Evolutionary conservation across 2,329 filamentous ascomycete species (phyloP), one percentile per base, ranked within the genome.

Genomic region (Exophiala alcalophila): DNA sequence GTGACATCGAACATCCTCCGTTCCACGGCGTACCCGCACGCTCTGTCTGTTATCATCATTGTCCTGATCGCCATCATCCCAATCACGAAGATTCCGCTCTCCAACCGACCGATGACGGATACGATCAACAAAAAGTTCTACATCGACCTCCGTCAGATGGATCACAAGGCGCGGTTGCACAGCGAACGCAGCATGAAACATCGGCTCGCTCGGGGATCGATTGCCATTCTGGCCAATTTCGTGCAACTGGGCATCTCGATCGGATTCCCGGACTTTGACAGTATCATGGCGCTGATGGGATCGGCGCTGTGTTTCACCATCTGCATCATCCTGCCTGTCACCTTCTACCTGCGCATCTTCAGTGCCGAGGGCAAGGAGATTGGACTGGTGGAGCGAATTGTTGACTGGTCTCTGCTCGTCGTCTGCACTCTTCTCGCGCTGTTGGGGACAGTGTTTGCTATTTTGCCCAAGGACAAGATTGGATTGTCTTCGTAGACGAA

Each of bases 311-410:
- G 91, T 67, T 95, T 95, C 57, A 87, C 86, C 12, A 94, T 97
- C 53, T 97, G 91, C 66, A 82, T 97, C 53, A 89, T 94, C 64
- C 72, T 98, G 36, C 92, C 91, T 0, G 70, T 95, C 21, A 77
- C 82, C 4, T 97, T 98, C 61, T 89, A 97, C 60, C 68, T 97
- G 43, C 94, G 90, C 67, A 79, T 97, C 1, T 97, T 94, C 62
- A 80, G 81, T 35, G 74, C 79, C 34, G 82, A 91, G 46, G 80
- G 81, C 32, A 74, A 80, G 35, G 81, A 91, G 47, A 78, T 96
- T 31, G 68, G 72, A 1, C 54, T 63, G 1, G 61, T 62, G 15
- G 87, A 95, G 65, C 81, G 78, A 57, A 61, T 78, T 4, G 53
- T 85, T 30, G 81, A 84, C 56, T 90, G 80, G 73, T 61, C 69